Conservation (phyloP, 2,329 filamentous ascomycete genomes). For the Colletotrichum spaethianum region DNA sequence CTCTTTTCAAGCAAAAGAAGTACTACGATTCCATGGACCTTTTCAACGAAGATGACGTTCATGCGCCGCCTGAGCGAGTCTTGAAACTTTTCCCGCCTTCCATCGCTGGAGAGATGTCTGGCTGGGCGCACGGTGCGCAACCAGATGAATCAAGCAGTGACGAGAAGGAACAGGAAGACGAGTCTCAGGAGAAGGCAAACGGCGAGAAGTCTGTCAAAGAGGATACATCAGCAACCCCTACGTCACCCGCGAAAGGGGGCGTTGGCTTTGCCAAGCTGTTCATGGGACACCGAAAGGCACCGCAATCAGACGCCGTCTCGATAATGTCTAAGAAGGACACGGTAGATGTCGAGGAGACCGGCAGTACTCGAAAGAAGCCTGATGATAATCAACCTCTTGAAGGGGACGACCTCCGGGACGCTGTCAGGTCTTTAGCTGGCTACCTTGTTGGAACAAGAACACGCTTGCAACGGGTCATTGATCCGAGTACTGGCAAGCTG, state of each 20-base stretch:
- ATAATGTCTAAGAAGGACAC: constrained; percentile 71
- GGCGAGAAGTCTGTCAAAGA: constrained; percentile 49
- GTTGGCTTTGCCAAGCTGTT: constrained; percentile 69
- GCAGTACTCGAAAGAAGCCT: constrained; percentile 63
- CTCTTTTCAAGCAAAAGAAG: constrained; percentile 84
- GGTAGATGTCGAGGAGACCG: constrained; percentile 67
- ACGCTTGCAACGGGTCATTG: constrained; percentile 72
- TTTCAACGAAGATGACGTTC: constrained; percentile 86
- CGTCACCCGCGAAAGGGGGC: constrained; percentile 54
- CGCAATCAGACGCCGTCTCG: constrained; percentile 68
- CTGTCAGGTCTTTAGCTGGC: constrained; percentile 85
- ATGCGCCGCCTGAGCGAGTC: constrained; percentile 90
- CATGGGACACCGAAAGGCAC: constrained; percentile 62
- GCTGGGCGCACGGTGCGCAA: constrained; percentile 57
- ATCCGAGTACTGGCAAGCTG: constrained; percentile 74
- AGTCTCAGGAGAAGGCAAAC: constrained; percentile 51
- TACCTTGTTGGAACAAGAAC: constrained; percentile 90
- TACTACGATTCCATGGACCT: constrained; percentile 90
- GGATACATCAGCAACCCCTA: constrained; percentile 44
- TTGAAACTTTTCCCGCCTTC: constrained; percentile 85
- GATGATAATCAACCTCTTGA: constrained; percentile 71
- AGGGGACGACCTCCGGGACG: constrained; percentile 86
- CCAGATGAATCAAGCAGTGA: constrained; percentile 63
- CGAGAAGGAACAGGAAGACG: constrained; percentile 47
- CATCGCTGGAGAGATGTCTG: constrained; percentile 87